phyloP scores from a whole-genome alignment of 345 rosid genomes.

The Eutrema japonicum region DNA sequence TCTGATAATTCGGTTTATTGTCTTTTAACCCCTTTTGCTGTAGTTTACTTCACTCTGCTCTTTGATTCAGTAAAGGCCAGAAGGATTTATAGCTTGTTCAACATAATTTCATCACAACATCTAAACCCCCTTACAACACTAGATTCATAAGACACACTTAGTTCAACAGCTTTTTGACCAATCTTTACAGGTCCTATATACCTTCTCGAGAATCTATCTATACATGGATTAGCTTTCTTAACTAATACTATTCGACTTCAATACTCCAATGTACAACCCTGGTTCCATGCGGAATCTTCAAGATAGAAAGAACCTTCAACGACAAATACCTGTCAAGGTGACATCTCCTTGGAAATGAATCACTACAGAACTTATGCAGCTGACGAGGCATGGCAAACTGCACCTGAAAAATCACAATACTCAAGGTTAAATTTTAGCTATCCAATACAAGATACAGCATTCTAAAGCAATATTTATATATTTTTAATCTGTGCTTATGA shows the following conservation, averaged over 20 bases:
- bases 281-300: constrained; percentile 1
- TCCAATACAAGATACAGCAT: constrained; percentile 4
- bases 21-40: not conserved
- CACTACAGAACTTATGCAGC: constrained; percentile 75
- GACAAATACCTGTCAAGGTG: constrained; percentile 63
- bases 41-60: not conserved
- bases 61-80: not conserved
- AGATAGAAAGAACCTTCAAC: not conserved
- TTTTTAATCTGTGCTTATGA: not conserved
- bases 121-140: not conserved
- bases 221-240: constrained; percentile 14
- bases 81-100: not conserved
- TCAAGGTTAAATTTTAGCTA: not conserved
- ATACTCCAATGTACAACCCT: not conserved
- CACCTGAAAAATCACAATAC: constrained; percentile 26
- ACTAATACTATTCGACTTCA: constrained; percentile 9
- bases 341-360: constrained; percentile 71
- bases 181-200: constrained; percentile 66
- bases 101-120: not conserved
- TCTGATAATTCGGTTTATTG: not conserved
- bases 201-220: constrained; percentile 68
- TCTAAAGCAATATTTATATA: not conserved
- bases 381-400: constrained; percentile 51
- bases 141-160: not conserved
- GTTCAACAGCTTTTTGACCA: constrained; percentile 55